These are phyloP conservation scores for Coemansia sp. DNA, from an alignment of 371 early-diverging fungal species.

Conservation along the genomic window DNA sequence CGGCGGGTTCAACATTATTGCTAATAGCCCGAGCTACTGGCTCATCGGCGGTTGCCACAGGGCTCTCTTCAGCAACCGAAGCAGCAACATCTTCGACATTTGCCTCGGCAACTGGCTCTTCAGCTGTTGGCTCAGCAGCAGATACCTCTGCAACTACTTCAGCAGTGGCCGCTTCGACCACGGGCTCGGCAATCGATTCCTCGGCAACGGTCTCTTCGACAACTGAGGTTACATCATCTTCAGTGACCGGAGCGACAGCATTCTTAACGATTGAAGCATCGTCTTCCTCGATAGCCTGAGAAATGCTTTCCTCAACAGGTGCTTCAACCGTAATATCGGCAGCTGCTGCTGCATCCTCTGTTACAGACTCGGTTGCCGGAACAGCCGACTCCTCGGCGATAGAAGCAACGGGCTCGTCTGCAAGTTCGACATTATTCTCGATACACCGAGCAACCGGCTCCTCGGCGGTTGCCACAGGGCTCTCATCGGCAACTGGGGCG, in stretches of 20 bases:
- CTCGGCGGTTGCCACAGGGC: no score
- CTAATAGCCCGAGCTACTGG: no score
- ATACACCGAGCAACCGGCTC: no score
- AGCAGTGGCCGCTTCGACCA: neutral
- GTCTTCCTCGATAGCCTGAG: neutral
- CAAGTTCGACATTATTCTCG: no score
- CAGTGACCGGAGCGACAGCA: neutral
- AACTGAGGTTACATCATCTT: neutral
- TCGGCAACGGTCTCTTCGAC: no score
- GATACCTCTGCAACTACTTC: neutral
- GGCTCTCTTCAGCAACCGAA: neutral
- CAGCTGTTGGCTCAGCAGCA: neutral
- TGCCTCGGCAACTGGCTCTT: neutral
- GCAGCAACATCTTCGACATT: neutral
- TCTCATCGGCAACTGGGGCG: neutral
- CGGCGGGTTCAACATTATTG: neutral
- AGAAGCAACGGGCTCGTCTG: neutral
- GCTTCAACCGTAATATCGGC: no score
- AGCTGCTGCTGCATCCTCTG: no score
- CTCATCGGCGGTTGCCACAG: neutral
- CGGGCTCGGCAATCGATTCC: no score
- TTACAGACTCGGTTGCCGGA: no score
- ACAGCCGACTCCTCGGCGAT: neutral
- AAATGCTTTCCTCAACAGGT: no score
- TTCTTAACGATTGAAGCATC: no score